These are phyloP conservation scores for Picochlorum sp. DNA, from an alignment of 139 green algal genomes.

Conservation along the genomic window DNA sequence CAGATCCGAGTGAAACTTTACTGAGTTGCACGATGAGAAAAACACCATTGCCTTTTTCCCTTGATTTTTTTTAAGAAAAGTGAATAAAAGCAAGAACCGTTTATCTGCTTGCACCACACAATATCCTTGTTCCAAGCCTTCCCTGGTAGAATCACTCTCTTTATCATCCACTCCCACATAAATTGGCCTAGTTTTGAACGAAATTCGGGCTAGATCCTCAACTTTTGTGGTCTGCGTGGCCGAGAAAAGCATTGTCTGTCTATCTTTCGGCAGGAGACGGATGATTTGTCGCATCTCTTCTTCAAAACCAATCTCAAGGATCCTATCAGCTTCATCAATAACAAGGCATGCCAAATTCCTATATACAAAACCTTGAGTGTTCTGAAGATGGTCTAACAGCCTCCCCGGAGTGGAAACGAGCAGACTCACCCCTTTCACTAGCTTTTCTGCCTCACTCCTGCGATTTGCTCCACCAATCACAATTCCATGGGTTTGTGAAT, in stretches of 20 bases:
- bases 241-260: constrained; percentile 96
- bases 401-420: constrained; percentile 87
- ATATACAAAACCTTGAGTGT: constrained; percentile 71
- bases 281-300: constrained; percentile 98
- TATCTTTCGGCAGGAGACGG: constrained; percentile 85
- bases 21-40: constrained; percentile 82
- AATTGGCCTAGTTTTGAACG: constrained; percentile 85
- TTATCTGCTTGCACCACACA: constrained; percentile 78
- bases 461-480: constrained; percentile 98
- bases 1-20: constrained; percentile 96
- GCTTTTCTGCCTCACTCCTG: constrained; percentile 82
- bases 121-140: constrained; percentile 96
- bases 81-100: constrained; percentile 97
- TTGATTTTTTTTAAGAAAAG: constrained; percentile 96
- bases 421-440: constrained; percentile 92
- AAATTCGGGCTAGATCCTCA: constrained; percentile 88
- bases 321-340: constrained; percentile 96
- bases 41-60: constrained; percentile 99
- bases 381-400: constrained; percentile 96
- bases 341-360: constrained; percentile 81
- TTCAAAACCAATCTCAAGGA: constrained; percentile 98
- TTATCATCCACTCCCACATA: constrained; percentile 96
- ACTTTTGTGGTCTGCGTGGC: constrained; percentile 97
- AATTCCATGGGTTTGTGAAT: constrained; percentile 90
- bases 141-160: constrained; percentile 49